Base-by-base conservation (phyloP, 2,329 filamentous ascomycete species). In the Colletotrichum sp. region DNA sequence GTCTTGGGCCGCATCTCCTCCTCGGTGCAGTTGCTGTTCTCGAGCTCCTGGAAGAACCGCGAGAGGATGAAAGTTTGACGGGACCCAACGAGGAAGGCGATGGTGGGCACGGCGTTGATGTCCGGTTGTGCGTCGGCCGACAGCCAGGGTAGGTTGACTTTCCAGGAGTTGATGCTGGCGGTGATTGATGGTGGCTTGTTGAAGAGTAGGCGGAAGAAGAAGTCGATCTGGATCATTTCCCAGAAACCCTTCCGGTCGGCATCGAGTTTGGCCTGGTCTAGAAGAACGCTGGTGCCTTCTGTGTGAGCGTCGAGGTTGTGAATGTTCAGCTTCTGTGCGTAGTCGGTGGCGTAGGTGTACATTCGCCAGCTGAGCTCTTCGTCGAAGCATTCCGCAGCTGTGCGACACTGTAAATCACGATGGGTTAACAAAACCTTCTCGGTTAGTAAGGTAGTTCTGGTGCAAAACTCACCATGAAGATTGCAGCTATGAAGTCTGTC, bases 181-280 rank as follows among this genome's bases (percentile, higher is more conserved):
- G 81, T 80, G 5, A 84, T 78, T 2, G 76, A 77, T 0, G 82
- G 81, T 10, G 82, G 82, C 4, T 80, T 82, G 30, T 84, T 81
- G 66, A 81, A 78, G 1, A 84, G 69, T 1, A 84, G 80, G 1
- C 82, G 79, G 70, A 80, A 83, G 67, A 82, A 83, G 16, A 82
- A 78, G 28, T 84, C 82, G 16, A 82, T 78, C 30, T 84, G 81
- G 2, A 84, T 80, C 4, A 84, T 79, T n/a, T 83, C 81, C 82
- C 82, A 84, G 32, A 83, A 82, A 0, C 80, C 80, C 28, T 80
- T 80, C 10, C 82, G 79, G 28, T 84, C 81, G 2, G 79, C 76
- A 21, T 81, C 78, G 28, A 36, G 65, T 26, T 59, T 68, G 28
- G 32, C 67, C 30, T 72, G 59, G 36, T 77, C 74, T 1, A 34